phyloP scores from a whole-genome alignment of 768 basidiomycete species.

The Boletus sensibilis region DNA sequence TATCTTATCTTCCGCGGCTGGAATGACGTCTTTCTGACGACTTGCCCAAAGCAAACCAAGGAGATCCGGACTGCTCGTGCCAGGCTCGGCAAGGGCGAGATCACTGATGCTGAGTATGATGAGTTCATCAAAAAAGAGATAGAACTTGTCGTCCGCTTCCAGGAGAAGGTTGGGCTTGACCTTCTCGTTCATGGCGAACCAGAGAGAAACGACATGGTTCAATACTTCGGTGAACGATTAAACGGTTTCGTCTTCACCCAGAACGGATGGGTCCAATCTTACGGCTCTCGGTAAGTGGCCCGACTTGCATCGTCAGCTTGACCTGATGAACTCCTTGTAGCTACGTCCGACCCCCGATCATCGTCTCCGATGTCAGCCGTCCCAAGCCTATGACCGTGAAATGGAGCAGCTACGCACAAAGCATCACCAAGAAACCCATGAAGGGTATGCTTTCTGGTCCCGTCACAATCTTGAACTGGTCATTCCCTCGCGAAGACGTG shows the following conservation, averaged over 20 bases:
- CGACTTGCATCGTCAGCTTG: constrained; percentile 4
- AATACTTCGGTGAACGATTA: constrained; percentile 98
- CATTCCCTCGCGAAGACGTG: constrained; percentile 99
- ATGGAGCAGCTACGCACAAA: constrained; percentile 97
- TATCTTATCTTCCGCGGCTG: constrained; percentile 4
- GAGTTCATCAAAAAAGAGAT: constrained; percentile 99
- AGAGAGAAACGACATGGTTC: constrained; percentile 99
- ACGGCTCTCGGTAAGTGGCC: constrained; percentile 84
- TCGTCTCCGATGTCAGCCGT: constrained; percentile 97
- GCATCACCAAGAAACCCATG: constrained; percentile 89
- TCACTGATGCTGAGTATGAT: constrained; percentile 86
- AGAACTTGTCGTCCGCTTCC: constrained; percentile 89
- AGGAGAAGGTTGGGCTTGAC: constrained; percentile 94
- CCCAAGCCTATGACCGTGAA: constrained; percentile 90
- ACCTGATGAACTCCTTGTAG: constrained; percentile 34
- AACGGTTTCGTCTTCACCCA: constrained; percentile 97
- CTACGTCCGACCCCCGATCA: constrained; percentile 97
- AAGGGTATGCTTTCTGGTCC: constrained; percentile 99
- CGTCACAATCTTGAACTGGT: constrained; percentile 99
- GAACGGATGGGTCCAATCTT: constrained; percentile 99
- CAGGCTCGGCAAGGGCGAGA: constrained; percentile 88
- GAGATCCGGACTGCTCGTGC: constrained; percentile 97
- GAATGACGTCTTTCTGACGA: constrained; percentile 6
- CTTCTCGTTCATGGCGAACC: constrained; percentile 98
- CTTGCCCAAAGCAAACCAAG: constrained; percentile 79